phyloP scores from a whole-genome alignment of 441 rosid species.

The Eutrema salsugineum region DNA sequence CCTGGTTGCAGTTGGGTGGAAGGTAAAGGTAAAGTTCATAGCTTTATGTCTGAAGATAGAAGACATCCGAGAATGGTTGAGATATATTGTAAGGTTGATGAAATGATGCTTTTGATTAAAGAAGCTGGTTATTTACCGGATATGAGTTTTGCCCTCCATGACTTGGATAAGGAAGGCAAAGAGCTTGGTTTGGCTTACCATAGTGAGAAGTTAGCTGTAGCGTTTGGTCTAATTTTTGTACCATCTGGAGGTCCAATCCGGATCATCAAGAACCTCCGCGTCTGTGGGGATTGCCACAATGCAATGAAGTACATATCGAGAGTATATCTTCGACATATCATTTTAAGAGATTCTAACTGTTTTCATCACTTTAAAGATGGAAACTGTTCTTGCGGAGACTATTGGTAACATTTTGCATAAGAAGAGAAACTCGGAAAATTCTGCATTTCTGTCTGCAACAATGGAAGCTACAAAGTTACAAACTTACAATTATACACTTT shows the following conservation, averaged over 20 bases:
- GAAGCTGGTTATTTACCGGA: constrained; percentile 76
- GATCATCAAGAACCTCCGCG: constrained; percentile 77
- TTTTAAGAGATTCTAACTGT: constrained; percentile 81
- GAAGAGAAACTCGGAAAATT: constrained; percentile 25
- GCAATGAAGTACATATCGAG: constrained; percentile 67
- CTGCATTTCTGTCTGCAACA: constrained; percentile 33
- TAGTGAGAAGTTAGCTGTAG: constrained; percentile 85
- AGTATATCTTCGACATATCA: constrained; percentile 55
- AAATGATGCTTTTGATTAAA: constrained; percentile 58
- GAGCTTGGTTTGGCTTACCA: constrained; percentile 81
- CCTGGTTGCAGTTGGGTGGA: constrained; percentile 88
- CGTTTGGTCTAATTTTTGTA: constrained; percentile 61
- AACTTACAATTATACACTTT: constrained; percentile 26
- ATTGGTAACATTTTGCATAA: constrained; percentile 51
- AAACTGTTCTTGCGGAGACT: constrained; percentile 80
- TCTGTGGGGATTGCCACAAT: constrained; percentile 84
- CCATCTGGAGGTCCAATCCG: constrained; percentile 65
- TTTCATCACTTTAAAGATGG: constrained; percentile 86
- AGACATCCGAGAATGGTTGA: constrained; percentile 53
- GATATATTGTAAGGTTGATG: constrained; percentile 68
- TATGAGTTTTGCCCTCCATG: constrained; percentile 67
- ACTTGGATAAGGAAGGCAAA: constrained; percentile 67
- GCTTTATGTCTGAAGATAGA: constrained; percentile 78
- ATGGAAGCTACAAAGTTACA: constrained; percentile 33
- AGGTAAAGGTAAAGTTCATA: constrained; percentile 52